Base-by-base conservation (phyloP, 2,329 filamentous ascomycete species). In the Diaporthe humulicola region DNA sequence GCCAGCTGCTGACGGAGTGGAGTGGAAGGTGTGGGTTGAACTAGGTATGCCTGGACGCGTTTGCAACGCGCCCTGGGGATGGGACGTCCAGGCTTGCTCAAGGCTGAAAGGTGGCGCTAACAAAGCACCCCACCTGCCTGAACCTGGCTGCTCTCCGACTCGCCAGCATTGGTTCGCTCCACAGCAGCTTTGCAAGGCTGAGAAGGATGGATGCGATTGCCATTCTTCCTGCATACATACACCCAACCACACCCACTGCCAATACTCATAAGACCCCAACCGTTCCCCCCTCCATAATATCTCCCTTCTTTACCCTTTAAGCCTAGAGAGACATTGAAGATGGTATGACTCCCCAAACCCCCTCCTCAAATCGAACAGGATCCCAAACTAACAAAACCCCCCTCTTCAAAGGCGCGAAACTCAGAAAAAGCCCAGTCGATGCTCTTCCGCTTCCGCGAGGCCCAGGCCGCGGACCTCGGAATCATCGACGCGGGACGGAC, bases 391-490 rank as follows among this genome's bases (percentile, higher is more conserved):
- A 73, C 45, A 70, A 75, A 57, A 48, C 7, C 66, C 50, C 61
- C 57, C 75, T 5, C 25, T 36, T 30, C 48, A 50, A 79, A 95
- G 96, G 96, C 96, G 82, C 96, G 96, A 82, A 98, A 98, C 85
- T 96, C 95, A 60, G 96, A 98, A 90, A 99, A 98, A 86, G 96
- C 97, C 81, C 97, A 99, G 88, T 98, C 96, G 64, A 99, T 99
- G 96, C 96, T 99, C 85, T 99, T 98, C 88, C 96, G 97, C 89
- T 99, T 99, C 89, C 95, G 97, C 84, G 97, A 98, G 82, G 94
- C 96, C 80, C 97, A 98, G 90, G 96, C 96, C 78, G 95, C 95
- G 78, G 96, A 98, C 86, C 90, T 98, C 64, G 96, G 96, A 82
- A 98, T 98, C 84, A 94, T 99, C 85, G 96, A 98, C 87, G 94